These are phyloP conservation scores for Debaryomyces fabryi DNA, from an alignment of 1,139 yeast genomes.

Conservation along the genomic window DNA sequence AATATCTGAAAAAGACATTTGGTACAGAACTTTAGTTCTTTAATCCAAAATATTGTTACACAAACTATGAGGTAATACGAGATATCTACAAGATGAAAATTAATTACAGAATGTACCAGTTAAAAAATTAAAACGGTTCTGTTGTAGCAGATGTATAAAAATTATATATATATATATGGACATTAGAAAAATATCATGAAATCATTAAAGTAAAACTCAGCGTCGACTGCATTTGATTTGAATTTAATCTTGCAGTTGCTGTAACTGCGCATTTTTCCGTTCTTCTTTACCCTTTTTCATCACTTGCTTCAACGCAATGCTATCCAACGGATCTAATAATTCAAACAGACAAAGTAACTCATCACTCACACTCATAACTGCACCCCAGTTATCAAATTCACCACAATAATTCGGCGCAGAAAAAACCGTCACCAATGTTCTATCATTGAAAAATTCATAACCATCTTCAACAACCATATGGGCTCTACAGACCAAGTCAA, in stretches of 20 bases:
- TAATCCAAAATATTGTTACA: slow-evolving; percentile 7
- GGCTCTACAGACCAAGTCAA: slow-evolving; percentile 94
- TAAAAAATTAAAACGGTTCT: neutral
- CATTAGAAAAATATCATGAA: slow-evolving; percentile 4
- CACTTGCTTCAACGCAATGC: slow-evolving; percentile 89
- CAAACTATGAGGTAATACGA: neutral
- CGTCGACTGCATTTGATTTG: neutral
- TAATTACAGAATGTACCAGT: neutral
- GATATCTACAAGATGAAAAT: slow-evolving; percentile 3
- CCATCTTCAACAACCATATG: slow-evolving; percentile 99
- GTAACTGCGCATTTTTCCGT: slow-evolving; percentile 58
- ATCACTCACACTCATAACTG: slow-evolving; percentile 95
- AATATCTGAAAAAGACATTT: neutral
- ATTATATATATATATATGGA: slow-evolving; percentile 1
- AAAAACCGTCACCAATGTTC: slow-evolving; percentile 91
- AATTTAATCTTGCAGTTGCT: slow-evolving; percentile 18
- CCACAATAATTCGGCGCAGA: slow-evolving; percentile 98
- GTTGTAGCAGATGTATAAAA: neutral
- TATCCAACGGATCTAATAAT: slow-evolving; percentile 88
- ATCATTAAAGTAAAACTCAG: slow-evolving; percentile 7
- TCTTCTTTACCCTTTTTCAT: slow-evolving; percentile 87
- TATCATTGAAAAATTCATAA: slow-evolving; percentile 92
- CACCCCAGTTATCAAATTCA: slow-evolving; percentile 98
- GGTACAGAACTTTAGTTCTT: slow-evolving; percentile 1
- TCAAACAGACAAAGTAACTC: slow-evolving; percentile 92